Conservation (phyloP, 2,329 filamentous ascomycete genomes). For the Colletotrichum shisoi region DNA sequence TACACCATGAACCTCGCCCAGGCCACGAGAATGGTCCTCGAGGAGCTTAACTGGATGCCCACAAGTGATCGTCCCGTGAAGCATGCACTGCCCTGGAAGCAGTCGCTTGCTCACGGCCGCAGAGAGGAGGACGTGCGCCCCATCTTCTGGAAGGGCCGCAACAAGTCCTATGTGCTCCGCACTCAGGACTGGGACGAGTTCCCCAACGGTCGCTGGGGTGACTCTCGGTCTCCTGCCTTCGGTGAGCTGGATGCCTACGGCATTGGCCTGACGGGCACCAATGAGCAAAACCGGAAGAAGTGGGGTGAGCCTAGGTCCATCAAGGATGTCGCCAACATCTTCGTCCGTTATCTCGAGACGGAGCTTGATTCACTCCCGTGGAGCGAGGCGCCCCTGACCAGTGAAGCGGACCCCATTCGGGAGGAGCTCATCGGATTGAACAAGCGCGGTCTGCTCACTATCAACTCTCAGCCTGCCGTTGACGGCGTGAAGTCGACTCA, state of each 20-base stretch:
- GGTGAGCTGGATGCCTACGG: constrained; percentile 95
- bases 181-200: constrained; percentile 99
- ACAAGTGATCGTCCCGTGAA: constrained; percentile 79
- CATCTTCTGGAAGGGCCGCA: constrained; percentile 98
- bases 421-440: constrained; percentile 82
- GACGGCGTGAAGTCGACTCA: constrained; percentile 89
- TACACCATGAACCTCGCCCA: constrained; percentile 99
- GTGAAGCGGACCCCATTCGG: constrained; percentile 81
- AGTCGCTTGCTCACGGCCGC: constrained; percentile 87
- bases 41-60: constrained; percentile 85
- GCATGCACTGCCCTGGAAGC: constrained; percentile 94
- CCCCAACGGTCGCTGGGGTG: constrained; percentile 97
- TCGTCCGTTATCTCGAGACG: constrained; percentile 83
- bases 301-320: constrained; percentile 88
- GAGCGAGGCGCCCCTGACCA: constrained; percentile 88
- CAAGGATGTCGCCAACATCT: constrained; percentile 81
- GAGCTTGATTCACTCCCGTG: constrained; percentile 86
- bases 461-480: constrained; percentile 97
- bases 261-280: constrained; percentile 90
- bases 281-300: constrained; percentile 92
- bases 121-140: constrained; percentile 94
- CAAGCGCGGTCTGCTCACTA: constrained; percentile 84
- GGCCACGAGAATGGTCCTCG: constrained; percentile 90
- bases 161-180: constrained; percentile 92
- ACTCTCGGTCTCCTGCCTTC: constrained; percentile 94